Evolutionary conservation across 169 alveolate species (phyloP).

Genomic region (Cryptosporidium baileyi): DNA sequence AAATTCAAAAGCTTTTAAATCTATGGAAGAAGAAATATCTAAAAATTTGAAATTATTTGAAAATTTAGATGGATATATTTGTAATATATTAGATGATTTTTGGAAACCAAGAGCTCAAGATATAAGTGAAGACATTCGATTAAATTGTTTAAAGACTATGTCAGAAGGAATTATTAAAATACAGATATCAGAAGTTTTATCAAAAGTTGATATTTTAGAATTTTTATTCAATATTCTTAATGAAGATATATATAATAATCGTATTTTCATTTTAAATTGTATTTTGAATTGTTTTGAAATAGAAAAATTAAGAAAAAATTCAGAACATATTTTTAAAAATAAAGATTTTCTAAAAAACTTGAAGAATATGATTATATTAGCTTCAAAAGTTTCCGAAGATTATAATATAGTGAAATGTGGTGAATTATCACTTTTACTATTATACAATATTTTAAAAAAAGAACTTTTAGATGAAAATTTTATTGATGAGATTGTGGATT

Average conservation of each 20-base stretch:
- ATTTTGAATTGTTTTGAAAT: not conserved
- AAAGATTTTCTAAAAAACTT: not conserved
- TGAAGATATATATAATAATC: slow-evolving; percentile 1
- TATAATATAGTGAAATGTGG: not conserved
- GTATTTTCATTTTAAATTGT: not conserved
- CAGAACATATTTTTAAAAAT: not conserved
- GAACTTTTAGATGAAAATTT: slow-evolving; percentile 24
- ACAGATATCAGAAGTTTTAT: not conserved
- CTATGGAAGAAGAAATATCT: slow-evolving; percentile 13
- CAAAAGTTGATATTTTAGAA: not conserved
- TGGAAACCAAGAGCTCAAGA: slow-evolving; percentile 51
- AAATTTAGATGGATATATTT: not conserved
- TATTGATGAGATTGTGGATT: slow-evolving; percentile 57
- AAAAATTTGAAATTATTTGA: not conserved
- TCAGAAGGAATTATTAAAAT: slow-evolving; percentile 1
- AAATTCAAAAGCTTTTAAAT: not conserved
- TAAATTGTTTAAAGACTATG: slow-evolving; percentile 1
- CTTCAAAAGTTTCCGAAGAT: slow-evolving; percentile 16
- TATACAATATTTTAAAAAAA: not conserved
- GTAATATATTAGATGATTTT: not conserved
- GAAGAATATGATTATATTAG: not conserved
- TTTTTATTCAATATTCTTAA: slow-evolving; percentile 2
- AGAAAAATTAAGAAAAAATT: not conserved
- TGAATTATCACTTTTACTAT: not conserved
- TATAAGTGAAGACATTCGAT: slow-evolving; percentile 18